Evolutionary conservation across 2,329 filamentous ascomycete species (phyloP), one percentile per base, ranked within the genome.

Genomic region (Grosmannia huntii): DNA sequence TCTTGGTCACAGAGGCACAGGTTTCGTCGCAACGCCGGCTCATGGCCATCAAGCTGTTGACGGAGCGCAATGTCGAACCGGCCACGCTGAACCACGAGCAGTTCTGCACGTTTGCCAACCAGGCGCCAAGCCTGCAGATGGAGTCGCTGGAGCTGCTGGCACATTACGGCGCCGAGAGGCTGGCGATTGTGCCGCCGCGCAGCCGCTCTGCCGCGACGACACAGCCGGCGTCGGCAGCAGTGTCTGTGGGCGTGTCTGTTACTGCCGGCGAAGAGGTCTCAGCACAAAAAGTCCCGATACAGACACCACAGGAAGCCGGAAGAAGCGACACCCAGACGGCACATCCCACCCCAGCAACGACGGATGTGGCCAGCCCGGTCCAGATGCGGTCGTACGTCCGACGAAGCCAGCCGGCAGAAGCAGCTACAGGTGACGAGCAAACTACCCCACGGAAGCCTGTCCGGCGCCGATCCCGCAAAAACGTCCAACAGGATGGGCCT

Each of bases 91-190:
- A 77, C 0, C 61, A 68, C 4, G 80, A 83, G 52, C 80, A 83
- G 64, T 81, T 83, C 60, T 76, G 71, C 62, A 83, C 82, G 19
- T 81, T 84, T 62, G 72, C 80, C 10, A 83, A 84, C 57, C 81
- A 84, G 66, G 75, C 79, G 0, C 79, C 80, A 0, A 72, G 76
- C 3, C 67, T 83, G 6, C 81, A 83, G 62, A 69, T 71, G 56
- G 73, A 79, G 57, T 83, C 81, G 0, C 67, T 84, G 16, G 73
- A 71, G 1, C 80, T 84, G 79, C 71, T 83, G 12, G 72, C 75
- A 0, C 76, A 74, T 63, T 82, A 82, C 58, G 81, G 81, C 23
- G 80, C 81, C 7, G 79, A 82, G 64, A 71, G 76, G 16, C 68
- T 84, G 27, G 73, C 77, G 12, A 82, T 84, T 54, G 76, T 84